Evolutionary conservation across 495 filamentous ascomycete species (phyloP).

Genomic region (Cenococcum geophilum): DNA sequence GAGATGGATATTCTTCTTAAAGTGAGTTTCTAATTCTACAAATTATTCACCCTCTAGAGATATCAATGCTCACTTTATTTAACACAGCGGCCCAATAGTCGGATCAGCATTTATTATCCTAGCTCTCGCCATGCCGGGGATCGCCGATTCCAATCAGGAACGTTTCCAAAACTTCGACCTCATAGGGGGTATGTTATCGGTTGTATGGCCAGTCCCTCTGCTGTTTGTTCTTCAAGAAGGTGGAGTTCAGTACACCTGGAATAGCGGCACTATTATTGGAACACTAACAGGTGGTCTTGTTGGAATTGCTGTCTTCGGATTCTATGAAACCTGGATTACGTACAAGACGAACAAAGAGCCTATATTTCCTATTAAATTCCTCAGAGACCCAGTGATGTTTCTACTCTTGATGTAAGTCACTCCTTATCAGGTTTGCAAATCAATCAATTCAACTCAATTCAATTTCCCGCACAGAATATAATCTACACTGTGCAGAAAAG

Average conservation of each 20-base stretch:
- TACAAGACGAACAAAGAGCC: constrained; percentile 15
- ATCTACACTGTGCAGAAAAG: too few relatives aligned
- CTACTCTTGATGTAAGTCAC: constrained; percentile 22
- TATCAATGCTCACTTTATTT: not conserved
- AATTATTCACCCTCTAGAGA: not conserved
- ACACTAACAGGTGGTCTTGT: constrained; percentile 16
- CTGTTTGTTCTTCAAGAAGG: constrained; percentile 30
- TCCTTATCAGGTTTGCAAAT: too few relatives aligned
- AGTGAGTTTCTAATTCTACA: constrained; percentile 18
- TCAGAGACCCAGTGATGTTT: constrained; percentile 15
- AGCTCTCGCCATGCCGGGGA: constrained; percentile 18
- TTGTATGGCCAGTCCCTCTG: constrained; percentile 24
- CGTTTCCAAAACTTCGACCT: constrained; percentile 23
- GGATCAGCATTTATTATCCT: constrained; percentile 12
- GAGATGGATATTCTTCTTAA: constrained; percentile 33
- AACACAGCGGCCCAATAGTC: constrained; percentile 20
- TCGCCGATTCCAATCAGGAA: constrained; percentile 13
- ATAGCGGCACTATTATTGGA: constrained; percentile 23
- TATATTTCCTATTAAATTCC: constrained; percentile 21
- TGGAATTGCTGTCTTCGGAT: constrained; percentile 13
- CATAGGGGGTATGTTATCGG: constrained; percentile 19
- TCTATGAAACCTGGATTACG: constrained; percentile 20
- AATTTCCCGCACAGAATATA: too few relatives aligned
- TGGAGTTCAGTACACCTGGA: constrained; percentile 22
- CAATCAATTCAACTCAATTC: too few relatives aligned